Evolutionary conservation across 1,139 yeast genomes (phyloP), one percentile per base, ranked within the genome.

Genomic region (Debaryomyces sp.): DNA sequence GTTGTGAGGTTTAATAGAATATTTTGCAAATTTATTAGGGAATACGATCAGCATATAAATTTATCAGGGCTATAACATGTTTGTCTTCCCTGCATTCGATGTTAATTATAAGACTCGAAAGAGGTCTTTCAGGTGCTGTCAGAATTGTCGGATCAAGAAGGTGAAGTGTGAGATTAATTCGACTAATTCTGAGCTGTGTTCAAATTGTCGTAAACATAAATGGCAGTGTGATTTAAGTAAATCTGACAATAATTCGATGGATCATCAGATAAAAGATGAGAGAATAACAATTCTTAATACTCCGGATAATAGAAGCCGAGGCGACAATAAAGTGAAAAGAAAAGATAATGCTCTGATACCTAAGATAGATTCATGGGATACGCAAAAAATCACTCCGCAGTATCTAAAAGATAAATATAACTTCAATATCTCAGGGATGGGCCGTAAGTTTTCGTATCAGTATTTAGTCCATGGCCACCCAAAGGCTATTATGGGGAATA

Each of bases 81-180:
- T 32, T 32, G 35, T 32, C 12, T 32, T 32, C 17, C 35, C 35
- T 3, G 85, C 85, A n/a, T 80, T 81, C 59, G 74, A 81, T 60
- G 71, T 74, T 34, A 80, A 71, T 58, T 81, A 80, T 58, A 75
- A 80, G 50, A 74, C 78, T 35, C 67, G 85, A 38, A 80, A 80
- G 57, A 64, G 85, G 22, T 78, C 82, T 1, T 80, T 77, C 59
- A 74, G 75, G 56, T 81, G 84, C 50, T 80, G 85, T 57, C 71
- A 69, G 47, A 76, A 69, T 53, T 80, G 85, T 61, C 72, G 82
- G 33, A 61, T 69, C 18, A 71, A 78, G 47, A 61, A 79, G 34
- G 61, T 69, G 41, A 71, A 70, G 51, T 75, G 79, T 53, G 61
- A 62, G 13, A 63, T 73, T n/a, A 59, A 67, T 29, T 60, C 71